Base-by-base conservation (phyloP, 1,284 basidiomycete species). In the Sutorius eximius region DNA sequence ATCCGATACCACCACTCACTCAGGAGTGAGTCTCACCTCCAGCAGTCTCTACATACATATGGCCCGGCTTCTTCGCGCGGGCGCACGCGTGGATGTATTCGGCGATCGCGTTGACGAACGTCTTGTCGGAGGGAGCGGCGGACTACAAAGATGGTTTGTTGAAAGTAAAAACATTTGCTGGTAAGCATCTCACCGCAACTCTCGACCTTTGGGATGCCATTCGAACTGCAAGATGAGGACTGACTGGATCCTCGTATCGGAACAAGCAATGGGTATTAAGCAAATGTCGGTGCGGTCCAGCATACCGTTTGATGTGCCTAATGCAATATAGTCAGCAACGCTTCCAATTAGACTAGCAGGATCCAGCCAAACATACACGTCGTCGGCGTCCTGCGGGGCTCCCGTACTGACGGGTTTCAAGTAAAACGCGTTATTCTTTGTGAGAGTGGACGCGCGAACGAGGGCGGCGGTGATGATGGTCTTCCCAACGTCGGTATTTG, bases 381-480 rank as follows among this genome's bases (percentile, higher is more conserved):
- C 89, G 69, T 97, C 94, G 18, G 92, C 90, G 58, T 91, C 87
- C 27, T 81, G 72, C n/a, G 82, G 76, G 1, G 86, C 78, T 1
- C 95, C 94, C 0, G 95, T 95, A 68, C 92, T 95, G 59, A 96
- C 85, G 0, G 94, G 95, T 68, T 97, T 98, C 57, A 97, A 75
- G 67, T 97, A 97, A 63, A 85, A 89, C 0, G 91, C 87, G 36
- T 69, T 66, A 16, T 75, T 77, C 40, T 76, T 72, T 29, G 66
- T 72, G 0, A 72, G 67, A 1, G 85, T 85, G 22, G 91, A 91
- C 0, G 91, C 86, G 33, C 89, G 80, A 43, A 86, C 82, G 32
- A 98, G 82, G 2, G 91, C 92, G 3, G 93, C 84, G 0, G 91
- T 89, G 52, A 97, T 77, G 56, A 97, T 78, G 0, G 94, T 96